Conservation (phyloP, 2,329 filamentous ascomycete species). For the Colletotrichum spinosum region DNA sequence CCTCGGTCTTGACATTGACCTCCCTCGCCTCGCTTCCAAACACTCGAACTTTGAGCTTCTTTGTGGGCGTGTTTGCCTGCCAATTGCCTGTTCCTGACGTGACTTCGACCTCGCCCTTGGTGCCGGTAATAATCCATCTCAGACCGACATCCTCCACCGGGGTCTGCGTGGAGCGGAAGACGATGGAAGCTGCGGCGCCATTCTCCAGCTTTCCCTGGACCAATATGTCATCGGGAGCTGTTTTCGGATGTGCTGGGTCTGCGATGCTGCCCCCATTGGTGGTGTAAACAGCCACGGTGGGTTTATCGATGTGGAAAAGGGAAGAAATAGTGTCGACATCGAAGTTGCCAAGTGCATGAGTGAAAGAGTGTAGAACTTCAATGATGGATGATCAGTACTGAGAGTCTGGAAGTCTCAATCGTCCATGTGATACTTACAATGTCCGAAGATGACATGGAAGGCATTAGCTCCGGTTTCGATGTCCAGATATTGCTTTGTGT, state of each 20-base stretch:
- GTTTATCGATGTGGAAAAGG: conserved; percentile 42
- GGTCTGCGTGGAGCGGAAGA: conserved; percentile 39
- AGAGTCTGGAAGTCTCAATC: accelerated
- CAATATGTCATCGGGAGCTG: conserved; percentile 48
- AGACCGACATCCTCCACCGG: conserved; percentile 41
- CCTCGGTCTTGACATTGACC: conserved; percentile 26
- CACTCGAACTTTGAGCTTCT: conserved; percentile 39
- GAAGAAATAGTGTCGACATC: conserved; percentile 41
- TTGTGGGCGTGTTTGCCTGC: conserved; percentile 35
- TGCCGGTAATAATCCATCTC: conserved; percentile 51
- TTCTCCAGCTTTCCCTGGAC: conserved; percentile 47
- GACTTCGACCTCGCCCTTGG: conserved; percentile 49
- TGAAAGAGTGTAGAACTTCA: conserved; percentile 49
- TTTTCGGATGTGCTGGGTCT: conserved; percentile 41
- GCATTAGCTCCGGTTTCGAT: conserved; percentile 39
- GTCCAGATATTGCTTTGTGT: conserved; percentile 40
- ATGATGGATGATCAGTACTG: neutral
- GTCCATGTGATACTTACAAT: conserved; percentile 41
- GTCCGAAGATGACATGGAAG: conserved; percentile 45
- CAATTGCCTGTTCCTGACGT: conserved; percentile 29
- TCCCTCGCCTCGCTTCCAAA: conserved; percentile 23
- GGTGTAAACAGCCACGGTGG: conserved; percentile 40
- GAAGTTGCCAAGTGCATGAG: conserved; percentile 48
- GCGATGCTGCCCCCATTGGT: conserved; percentile 39
- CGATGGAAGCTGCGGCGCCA: conserved; percentile 46